Percentiles rank a stretch among this genome's conserved stretches.
These are phyloP conservation scores for Citrus trifoliata DNA, from an alignment of 345 rosid species.

Conservation along the genomic window DNA sequence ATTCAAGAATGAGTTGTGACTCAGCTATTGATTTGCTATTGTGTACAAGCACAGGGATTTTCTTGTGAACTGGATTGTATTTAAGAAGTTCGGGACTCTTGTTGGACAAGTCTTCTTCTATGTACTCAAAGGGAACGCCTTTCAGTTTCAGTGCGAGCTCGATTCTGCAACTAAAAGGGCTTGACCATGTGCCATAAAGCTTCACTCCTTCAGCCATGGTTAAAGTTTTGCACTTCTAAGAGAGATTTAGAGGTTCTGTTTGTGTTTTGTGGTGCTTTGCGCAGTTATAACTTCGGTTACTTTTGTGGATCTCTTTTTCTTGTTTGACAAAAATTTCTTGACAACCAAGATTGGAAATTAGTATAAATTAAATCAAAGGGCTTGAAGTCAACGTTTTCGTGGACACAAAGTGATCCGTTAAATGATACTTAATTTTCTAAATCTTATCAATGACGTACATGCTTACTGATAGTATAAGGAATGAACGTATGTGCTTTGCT, in stretches of 20 bases:
- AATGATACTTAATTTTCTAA: too few species aligned
- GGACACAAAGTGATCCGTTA: too few species aligned
- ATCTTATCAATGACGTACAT: not conserved
- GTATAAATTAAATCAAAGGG: not conserved
- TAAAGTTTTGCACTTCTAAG: not conserved
- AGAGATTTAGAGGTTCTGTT: not conserved
- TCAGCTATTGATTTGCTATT: constrained; percentile 32
- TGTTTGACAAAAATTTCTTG: not conserved
- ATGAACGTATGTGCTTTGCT: too few species aligned
- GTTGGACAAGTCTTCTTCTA: constrained; percentile 30
- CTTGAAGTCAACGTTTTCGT: not conserved
- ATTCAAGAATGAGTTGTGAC: constrained; percentile 38
- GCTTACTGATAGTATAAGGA: too few species aligned
- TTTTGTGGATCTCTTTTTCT: not conserved
- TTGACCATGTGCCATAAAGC: constrained; percentile 13
- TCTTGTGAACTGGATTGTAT: constrained; percentile 35
- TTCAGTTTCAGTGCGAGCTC: constrained; percentile 40
- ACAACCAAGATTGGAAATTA: not conserved
- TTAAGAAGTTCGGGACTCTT: constrained; percentile 40
- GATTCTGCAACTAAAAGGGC: constrained; percentile 34
- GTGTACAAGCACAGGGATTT: constrained; percentile 45
- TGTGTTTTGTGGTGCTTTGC: not conserved
- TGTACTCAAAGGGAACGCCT: constrained; percentile 37
- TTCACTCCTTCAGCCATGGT: not conserved
- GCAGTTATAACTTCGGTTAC: not conserved